Base-by-base conservation (phyloP, 2,329 filamentous ascomycete species). In the Diaporthe capsici region DNA sequence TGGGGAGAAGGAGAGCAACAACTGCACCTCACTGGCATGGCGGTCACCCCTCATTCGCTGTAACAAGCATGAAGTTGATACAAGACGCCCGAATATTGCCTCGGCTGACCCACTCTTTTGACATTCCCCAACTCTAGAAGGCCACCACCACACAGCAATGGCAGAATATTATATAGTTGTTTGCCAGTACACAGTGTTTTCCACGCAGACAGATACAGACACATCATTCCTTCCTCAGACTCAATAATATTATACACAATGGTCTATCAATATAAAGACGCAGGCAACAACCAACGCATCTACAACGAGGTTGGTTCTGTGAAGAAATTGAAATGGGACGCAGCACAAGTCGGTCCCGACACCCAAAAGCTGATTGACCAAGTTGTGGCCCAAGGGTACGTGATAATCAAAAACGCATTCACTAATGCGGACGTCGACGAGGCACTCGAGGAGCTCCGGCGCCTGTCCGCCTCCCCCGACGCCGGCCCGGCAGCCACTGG, bases 361-460 rank as follows among this genome's bases (percentile, higher is more conserved):
- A 65, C 61, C 8, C 15, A 65, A 22, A 31, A n/a, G 61, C 28
- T 65, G 39, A 65, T 65, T 17, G 61, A 65, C 4, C 22, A 63
- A 20, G 61, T 65, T 22, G 42, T 47, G 17, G 42, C 61, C 25
- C 61, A 65, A 34, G 61, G 61, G 0, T 65, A n/a, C 15, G 61
- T 65, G 42, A 7, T 65, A 5, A 65, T 65, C 8, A 49, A 67
- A 22, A 34, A 72, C 20, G 71, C 55, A 13, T 63, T 63, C 17
- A 72, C 71, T 20, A 25, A 72, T 20, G 39, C 78, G 9, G 75
- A 84, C 55, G 83, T 82, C 22, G 80, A 82, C 58, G 80, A 78
- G 34, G 79, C 81, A 9, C 77, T 80, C 12, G 74, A 78, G 12
- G 82, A 84, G 70, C 81, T 84, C 37, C 78, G 78, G 17, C 82